Evolutionary conservation across 2,329 filamentous ascomycete genomes (phyloP), one percentile per base, ranked within the genome.

Genomic region (Arthroderma sp.): DNA sequence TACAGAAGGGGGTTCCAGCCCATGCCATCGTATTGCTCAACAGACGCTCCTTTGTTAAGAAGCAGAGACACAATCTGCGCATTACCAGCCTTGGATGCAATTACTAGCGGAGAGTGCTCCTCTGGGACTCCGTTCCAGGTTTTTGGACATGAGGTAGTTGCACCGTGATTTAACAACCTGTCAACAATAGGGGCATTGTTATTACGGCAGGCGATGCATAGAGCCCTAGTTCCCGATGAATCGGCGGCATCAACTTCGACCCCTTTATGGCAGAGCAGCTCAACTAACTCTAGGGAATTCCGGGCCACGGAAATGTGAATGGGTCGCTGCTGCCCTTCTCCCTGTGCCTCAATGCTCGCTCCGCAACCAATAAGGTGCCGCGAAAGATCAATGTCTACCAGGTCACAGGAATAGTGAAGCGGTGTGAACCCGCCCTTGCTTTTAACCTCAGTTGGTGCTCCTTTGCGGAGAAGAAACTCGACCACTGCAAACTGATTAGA

Each of bases 1-100:
- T 73, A 71, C 5, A 69, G 66, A 17, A 70, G 62, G 13, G 71
- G 70, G 33, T 65, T 68, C 70, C 70, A 73, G 9, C 69, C 68
- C 17, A 61, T 57, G 56, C 73, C 68, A 57, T 74, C 71, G 28
- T 65, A 64, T 56, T 68, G 68, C 13, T 65, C 56, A 5, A 67
- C 64, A 1, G 68, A 71, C 15, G 70, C 69, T 1, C 71, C 71
- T 0, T 63, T 64, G 21, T 64, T 58, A 37, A 56, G 55, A 38
- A 56, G 19, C 7, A 56, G 23, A 15, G 41, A 23, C 21, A 56
- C 43, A 23, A 56, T 44, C 15, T 15, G 39, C 54, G 33, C 60
- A 28, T 56, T 23, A 23, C 55, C 55, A 2, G 21, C 17, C 21
- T 19, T 52, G 9, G 55, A 43, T 15, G 43, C 55, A 11, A 47